These are phyloP conservation scores for Cudoniella acicularis DNA, from an alignment of 495 filamentous ascomycete genomes.

Conservation along the genomic window DNA sequence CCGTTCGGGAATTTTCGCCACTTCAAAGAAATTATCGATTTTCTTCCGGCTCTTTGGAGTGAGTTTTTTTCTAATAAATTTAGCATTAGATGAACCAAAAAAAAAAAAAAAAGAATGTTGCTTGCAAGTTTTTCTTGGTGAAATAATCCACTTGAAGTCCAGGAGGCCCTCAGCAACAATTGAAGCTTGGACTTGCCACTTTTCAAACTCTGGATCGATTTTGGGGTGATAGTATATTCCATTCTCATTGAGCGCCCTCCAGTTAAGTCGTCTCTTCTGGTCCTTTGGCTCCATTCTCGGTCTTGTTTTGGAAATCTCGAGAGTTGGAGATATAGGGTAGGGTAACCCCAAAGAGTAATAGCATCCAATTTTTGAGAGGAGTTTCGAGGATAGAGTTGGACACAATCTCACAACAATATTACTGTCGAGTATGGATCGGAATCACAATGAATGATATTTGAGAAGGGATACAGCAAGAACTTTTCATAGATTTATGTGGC, in stretches of 20 bases:
- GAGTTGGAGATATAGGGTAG: neutral
- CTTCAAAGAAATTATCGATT: neutral
- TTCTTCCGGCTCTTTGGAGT: neutral
- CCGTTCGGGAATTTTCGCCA: neutral
- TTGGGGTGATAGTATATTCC: neutral
- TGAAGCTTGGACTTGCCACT: neutral
- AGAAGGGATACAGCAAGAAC: too few relatives aligned
- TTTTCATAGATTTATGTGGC: too few relatives aligned
- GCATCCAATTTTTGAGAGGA: neutral
- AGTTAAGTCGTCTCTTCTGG: neutral
- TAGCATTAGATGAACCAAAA: neutral
- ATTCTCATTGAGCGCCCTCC: neutral
- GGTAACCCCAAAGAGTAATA: neutral
- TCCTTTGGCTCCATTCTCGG: neutral
- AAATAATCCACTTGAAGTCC: constrained; percentile 5
- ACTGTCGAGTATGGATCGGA: neutral
- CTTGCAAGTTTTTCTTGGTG: neutral
- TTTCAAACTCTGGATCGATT: neutral
- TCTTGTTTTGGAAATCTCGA: neutral
- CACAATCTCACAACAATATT: neutral
- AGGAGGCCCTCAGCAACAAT: constrained; percentile 2
- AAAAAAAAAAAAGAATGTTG: too few relatives aligned
- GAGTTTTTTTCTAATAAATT: neutral
- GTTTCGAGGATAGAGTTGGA: neutral
- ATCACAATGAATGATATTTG: neutral